Evolutionary conservation across 2,329 filamentous ascomycete species (phyloP), one percentile per base, ranked within the genome.

Genomic region (Pseudogymnoascus sp.): DNA sequence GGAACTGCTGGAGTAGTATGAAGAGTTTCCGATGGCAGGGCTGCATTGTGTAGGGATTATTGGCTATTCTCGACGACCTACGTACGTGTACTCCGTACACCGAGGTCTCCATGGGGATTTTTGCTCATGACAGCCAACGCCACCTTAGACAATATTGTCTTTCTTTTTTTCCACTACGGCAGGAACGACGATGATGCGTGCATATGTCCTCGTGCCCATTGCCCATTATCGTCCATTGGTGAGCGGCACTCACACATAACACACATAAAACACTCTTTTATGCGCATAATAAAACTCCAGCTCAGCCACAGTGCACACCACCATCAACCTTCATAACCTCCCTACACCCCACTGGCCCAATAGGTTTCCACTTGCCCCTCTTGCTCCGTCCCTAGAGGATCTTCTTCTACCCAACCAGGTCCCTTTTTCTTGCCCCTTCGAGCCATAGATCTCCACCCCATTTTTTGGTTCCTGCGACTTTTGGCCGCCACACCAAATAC

Each of bases 221-320:
- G 47, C 47, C 47, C n/a, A 30, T 53, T 33, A 53, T 12, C 9
- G 25, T 30, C 25, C 28, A 53, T 53, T 33, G 9, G 30, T 33
- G n/a, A 12, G 25, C 9, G n/a, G 28, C 47, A 53, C 14, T 53
- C 47, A 33, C 47, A 53, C 25, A 53, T 53, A 30, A 33, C 25
- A 53, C 47, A 53, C 28, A 53, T 53, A 53, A 53, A 53, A 53
- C 47, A 33, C 25, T 33, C 25, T 18, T 43, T 53, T 30, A 53
- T 53, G 47, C 28, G 47, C 47, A 53, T 53, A 53, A 53, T 53
- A 53, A 53, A 53, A 53, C n/a, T 25, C 11, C 20, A 12, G 12
- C 28, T 33, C 28, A 33, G 47, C 25, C 47, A 53, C 47, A 33
- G 25, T 33, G 9, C 15, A 33, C 2, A 33, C 47, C 28, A 14